A percentile compares a stretch with the other conserved stretches of the same genome.
phyloP scores from a whole-genome alignment of 2,329 filamentous ascomycete genomes.

The Zymoseptoria crescenta region DNA sequence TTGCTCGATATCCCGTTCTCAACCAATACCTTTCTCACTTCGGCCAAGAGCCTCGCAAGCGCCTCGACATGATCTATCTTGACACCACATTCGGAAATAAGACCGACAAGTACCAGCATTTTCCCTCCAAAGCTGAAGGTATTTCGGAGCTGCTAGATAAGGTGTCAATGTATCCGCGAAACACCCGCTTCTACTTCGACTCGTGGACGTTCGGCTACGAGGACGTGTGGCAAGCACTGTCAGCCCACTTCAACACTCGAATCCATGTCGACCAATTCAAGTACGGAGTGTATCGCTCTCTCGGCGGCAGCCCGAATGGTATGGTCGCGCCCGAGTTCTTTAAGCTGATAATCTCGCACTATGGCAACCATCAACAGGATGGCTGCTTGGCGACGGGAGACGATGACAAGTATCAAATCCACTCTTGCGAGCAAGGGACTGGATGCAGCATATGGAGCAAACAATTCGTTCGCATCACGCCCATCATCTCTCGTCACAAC shows the following conservation, averaged over 20 bases:
- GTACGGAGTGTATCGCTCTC: slow-evolving; percentile 60
- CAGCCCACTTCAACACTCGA: slow-evolving; percentile 59
- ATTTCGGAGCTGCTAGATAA: slow-evolving; percentile 65
- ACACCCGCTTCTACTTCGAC: slow-evolving; percentile 76
- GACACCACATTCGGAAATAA: slow-evolving; percentile 71
- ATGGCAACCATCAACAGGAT: slow-evolving; percentile 60
- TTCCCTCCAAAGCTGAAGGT: slow-evolving; percentile 64
- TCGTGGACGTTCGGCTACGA: slow-evolving; percentile 93
- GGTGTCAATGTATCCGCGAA: slow-evolving; percentile 57
- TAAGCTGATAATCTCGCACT: slow-evolving; percentile 62
- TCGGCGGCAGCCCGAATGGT: slow-evolving; percentile 35
- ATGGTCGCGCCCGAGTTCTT: slow-evolving; percentile 50
- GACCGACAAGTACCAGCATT: slow-evolving; percentile 42
- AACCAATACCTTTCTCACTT: slow-evolving; percentile 60
- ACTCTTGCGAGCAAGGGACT: slow-evolving; percentile 75
- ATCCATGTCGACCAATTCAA: slow-evolving; percentile 83
- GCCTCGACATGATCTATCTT: slow-evolving; percentile 74
- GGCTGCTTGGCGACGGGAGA: slow-evolving; percentile 63
- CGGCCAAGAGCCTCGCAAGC: slow-evolving; percentile 48
- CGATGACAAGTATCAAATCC: slow-evolving; percentile 54
- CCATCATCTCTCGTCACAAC: slow-evolving; percentile 60
- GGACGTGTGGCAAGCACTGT: slow-evolving; percentile 79
- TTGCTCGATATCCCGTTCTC: slow-evolving; percentile 63
- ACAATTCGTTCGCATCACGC: slow-evolving; percentile 65
- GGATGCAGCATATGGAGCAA: slow-evolving; percentile 46